Percentiles rank a stretch among this genome's conserved stretches.
Evolutionary conservation across 257 asterid genomes (phyloP).

Genomic region (Gardenia jasminoides): DNA sequence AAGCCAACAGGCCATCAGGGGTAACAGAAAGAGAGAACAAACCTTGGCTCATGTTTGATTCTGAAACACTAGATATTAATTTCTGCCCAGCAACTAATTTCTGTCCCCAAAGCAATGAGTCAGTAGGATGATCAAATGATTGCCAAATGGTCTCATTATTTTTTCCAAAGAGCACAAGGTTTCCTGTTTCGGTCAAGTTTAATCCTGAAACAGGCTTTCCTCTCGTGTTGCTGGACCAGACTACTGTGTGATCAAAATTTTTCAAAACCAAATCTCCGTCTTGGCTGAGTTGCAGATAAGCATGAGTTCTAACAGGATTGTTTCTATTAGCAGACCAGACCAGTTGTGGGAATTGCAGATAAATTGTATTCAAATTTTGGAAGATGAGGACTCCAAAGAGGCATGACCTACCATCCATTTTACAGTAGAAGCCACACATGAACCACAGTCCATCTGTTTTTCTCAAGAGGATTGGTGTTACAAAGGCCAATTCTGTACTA

Average conservation of each 20-base stretch:
- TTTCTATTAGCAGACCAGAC: neutral
- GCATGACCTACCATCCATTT: neutral
- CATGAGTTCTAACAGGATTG: neutral
- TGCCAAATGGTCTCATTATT: slow-evolving; percentile 21
- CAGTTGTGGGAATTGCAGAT: neutral
- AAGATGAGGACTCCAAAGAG: slow-evolving; percentile 8
- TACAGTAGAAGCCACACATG: slow-evolving; percentile 12
- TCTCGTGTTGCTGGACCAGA: slow-evolving; percentile 21
- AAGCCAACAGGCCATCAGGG: neutral
- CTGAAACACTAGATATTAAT: slow-evolving; percentile 20
- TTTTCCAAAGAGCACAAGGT: slow-evolving; percentile 15
- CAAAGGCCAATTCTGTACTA: neutral
- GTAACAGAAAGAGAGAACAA: neutral
- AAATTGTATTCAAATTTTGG: neutral
- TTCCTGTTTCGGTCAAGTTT: slow-evolving; percentile 20
- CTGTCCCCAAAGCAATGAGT: slow-evolving; percentile 14
- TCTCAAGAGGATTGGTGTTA: slow-evolving; percentile 9
- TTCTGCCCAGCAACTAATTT: neutral
- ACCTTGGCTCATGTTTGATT: slow-evolving; percentile 12
- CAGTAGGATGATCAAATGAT: slow-evolving; percentile 23
- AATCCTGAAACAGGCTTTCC: slow-evolving; percentile 15
- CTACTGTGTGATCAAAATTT: slow-evolving; percentile 3
- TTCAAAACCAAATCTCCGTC: slow-evolving; percentile 3
- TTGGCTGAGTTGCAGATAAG: neutral
- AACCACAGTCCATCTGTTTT: neutral